Evolutionary conservation across 768 basidiomycete species (phyloP), one percentile per base, ranked within the genome.

Genomic region (Rhodotorula diobovata): DNA sequence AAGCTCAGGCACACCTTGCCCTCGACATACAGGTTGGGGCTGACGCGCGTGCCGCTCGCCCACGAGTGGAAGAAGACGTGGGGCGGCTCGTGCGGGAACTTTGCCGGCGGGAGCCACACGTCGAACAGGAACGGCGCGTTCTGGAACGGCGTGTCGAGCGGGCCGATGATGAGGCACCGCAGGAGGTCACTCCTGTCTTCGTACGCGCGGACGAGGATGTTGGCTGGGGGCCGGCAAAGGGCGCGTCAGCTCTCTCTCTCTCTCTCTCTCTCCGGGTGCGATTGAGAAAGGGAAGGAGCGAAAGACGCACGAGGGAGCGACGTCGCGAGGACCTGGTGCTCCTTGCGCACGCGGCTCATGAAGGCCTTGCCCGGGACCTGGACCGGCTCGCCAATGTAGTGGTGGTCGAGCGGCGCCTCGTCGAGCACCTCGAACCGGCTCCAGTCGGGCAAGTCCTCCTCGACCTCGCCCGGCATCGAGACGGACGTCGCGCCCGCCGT

Each of bases 51-150:
- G n/a, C 62, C 68, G 14, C 65, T 61, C 11, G 93, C 96, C 90
- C 92, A 94, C 70, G 91, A 93, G 60, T 88, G 84, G 80, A 97
- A 97, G 81, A 91, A 89, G 18, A 93, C 94, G 66, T 87, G 83
- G 0, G 93, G 93, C 21, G 93, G 92, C 35, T 79, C 77, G 32
- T 74, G 59, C 9, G 81, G 81, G 75, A 77, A 81, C 70, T 74
- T 79, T 83, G 86, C 73, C 87, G 86, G 56, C 88, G 92, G 79
- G 89, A 96, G 79, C 89, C 88, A 64, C 87, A 90, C 92, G 81
- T 97, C 93, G 67, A 96, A 95, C 35, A 96, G 88, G 81, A 95
- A 94, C 0, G 93, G 94, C 30, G 91, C 91, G 79, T 94, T 89
- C 79, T 91, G 86, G 75, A 95, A 96, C n/a, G 93, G 93, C 16